Evolutionary conservation across 805 yeast genomes (phyloP).

Genomic region (Metschnikowia henanensis): DNA sequence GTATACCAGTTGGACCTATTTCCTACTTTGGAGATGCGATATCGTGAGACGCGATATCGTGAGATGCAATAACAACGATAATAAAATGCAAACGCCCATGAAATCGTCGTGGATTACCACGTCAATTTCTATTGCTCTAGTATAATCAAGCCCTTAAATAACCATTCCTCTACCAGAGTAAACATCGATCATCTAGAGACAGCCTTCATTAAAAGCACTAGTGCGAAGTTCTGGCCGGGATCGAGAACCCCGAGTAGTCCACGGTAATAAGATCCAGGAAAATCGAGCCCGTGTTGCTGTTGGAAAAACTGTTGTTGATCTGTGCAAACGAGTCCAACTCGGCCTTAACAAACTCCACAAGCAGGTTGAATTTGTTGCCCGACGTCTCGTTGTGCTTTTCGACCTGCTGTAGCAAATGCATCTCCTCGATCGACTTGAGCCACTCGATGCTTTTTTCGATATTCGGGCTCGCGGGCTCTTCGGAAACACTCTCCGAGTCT

Average conservation of each 20-base stretch:
- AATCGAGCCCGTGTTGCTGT: slow-evolving; percentile 16
- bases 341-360: slow-evolving; percentile 43
- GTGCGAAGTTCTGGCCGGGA: slow-evolving; percentile 35
- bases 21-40: too few relatives aligned
- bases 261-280: slow-evolving; percentile 42
- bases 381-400: slow-evolving; percentile 46
- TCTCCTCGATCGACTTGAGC: slow-evolving; percentile 32
- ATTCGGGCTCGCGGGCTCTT: slow-evolving; percentile 7
- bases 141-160: too few relatives aligned
- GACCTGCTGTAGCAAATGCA: slow-evolving; percentile 43
- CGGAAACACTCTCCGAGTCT: slow-evolving; percentile 14
- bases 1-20: too few relatives aligned
- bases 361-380: slow-evolving; percentile 41
- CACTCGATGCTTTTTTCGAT: slow-evolving; percentile 23
- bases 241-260: slow-evolving; percentile 43
- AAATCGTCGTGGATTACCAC: too few relatives aligned
- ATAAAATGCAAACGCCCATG: too few relatives aligned
- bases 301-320: slow-evolving; percentile 18
- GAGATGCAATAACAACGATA: too few relatives aligned
- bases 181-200: too few relatives aligned
- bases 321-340: slow-evolving; percentile 36
- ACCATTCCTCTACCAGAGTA: too few relatives aligned
- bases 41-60: too few relatives aligned
- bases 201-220: slow-evolving; percentile 1
- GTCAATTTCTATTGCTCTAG: too few relatives aligned